Evolutionary conservation across 1,139 yeast genomes (phyloP).

Genomic region (Debaryomyces coudertii): DNA sequence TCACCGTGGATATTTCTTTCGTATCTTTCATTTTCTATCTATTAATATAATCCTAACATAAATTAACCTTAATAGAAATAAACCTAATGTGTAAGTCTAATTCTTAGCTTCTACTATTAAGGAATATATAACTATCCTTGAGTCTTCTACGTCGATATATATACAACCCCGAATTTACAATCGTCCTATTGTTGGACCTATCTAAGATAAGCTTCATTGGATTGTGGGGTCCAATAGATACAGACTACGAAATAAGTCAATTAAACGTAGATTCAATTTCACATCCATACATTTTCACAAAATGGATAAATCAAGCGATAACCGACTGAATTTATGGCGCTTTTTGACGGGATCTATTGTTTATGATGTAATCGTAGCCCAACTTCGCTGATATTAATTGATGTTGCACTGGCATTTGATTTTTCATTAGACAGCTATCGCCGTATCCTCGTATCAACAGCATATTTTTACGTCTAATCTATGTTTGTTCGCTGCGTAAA

Average conservation of each 20-base stretch:
- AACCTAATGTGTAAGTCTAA: no score
- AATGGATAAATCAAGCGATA: constrained; percentile 2
- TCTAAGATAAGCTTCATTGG: neutral
- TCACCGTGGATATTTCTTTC: constrained; percentile 17
- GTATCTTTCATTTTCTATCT: neutral
- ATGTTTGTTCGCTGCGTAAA: neutral
- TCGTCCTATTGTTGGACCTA: neutral
- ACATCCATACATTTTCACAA: neutral
- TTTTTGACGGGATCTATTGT: neutral
- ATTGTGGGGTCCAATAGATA: neutral
- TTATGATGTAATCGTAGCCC: neutral
- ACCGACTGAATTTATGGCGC: neutral
- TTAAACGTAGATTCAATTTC: neutral
- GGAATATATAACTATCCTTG: no score
- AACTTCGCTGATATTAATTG: neutral
- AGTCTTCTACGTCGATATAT: no score
- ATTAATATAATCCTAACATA: no score
- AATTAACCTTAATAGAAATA: no score
- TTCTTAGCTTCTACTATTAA: no score
- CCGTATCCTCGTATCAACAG: neutral
- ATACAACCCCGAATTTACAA: neutral
- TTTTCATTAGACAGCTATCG: neutral
- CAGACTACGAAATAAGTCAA: neutral
- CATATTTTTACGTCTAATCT: neutral
- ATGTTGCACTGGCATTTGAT: neutral